A percentile compares a stretch with the other conserved stretches of the same genome.
Conservation (phyloP, 768 basidiomycete species). For the Russula foetens region DNA sequence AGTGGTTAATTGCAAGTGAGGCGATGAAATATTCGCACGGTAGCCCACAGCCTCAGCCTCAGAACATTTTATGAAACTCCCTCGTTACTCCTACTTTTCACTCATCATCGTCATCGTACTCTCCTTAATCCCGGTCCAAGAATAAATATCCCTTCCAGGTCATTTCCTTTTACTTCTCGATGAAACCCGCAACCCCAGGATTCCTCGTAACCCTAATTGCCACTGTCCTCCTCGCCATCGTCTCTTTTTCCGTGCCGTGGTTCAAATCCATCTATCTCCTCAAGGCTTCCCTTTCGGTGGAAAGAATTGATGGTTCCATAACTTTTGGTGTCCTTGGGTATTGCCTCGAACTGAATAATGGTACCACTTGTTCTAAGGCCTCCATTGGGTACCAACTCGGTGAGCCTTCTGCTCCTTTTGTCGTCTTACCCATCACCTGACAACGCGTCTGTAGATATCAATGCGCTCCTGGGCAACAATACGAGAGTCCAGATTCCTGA, state of each 20-base stretch:
- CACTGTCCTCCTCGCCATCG: slow-evolving; percentile 70
- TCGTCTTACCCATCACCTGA: background rate
- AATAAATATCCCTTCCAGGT: background rate
- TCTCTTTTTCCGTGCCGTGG: slow-evolving; percentile 85
- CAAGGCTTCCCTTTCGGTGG: slow-evolving; percentile 50
- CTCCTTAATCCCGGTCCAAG: background rate
- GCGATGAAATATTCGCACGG: background rate
- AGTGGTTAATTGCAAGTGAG: too few relatives aligned
- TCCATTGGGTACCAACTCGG: slow-evolving; percentile 84
- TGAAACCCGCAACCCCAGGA: slow-evolving; percentile 86
- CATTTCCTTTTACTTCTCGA: slow-evolving; percentile 25
- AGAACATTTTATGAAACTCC: too few relatives aligned
- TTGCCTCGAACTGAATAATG: slow-evolving; percentile 51
- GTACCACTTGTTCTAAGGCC: slow-evolving; percentile 68
- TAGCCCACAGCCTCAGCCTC: background rate
- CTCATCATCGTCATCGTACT: background rate
- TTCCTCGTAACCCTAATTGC: slow-evolving; percentile 78
- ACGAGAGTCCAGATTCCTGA: slow-evolving; percentile 65
- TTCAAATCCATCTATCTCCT: slow-evolving; percentile 89
- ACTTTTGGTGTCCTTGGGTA: slow-evolving; percentile 90
- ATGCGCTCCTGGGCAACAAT: slow-evolving; percentile 64
- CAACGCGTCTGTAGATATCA: slow-evolving; percentile 51
- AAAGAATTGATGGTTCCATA: slow-evolving; percentile 48
- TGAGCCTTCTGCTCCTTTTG: slow-evolving; percentile 30
- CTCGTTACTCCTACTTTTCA: too few relatives aligned